These are phyloP conservation scores for Carex littledalei DNA, from an alignment of 176 grass and related monocot genomes.

Conservation along the genomic window DNA sequence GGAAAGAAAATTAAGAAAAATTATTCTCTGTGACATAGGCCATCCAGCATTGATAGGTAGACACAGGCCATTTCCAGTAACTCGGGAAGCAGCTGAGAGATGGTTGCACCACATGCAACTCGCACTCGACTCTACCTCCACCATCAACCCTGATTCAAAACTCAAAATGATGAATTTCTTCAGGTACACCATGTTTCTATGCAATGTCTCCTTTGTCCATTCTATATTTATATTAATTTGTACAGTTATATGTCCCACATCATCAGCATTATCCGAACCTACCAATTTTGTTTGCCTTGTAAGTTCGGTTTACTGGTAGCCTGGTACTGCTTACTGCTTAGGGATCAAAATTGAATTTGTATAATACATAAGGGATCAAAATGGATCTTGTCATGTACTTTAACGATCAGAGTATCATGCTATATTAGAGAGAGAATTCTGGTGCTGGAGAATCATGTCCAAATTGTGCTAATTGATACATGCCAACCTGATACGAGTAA, in stretches of 20 bases:
- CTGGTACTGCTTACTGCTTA: background rate
- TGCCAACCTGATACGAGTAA: background rate
- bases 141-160: slow-evolving; percentile 66
- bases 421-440: background rate
- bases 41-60: slow-evolving; percentile 87
- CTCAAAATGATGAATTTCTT: slow-evolving; percentile 91
- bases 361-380: background rate
- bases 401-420: background rate
- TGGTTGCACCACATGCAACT: slow-evolving; percentile 95
- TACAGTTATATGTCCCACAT: background rate
- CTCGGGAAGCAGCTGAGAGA: slow-evolving; percentile 76
- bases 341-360: background rate
- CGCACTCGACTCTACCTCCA: slow-evolving; percentile 52
- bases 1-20: background rate
- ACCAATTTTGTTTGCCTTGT: background rate
- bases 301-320: background rate
- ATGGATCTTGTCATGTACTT: background rate
- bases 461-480: background rate
- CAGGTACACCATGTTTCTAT: slow-evolving; percentile 31
- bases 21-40: slow-evolving; percentile 33
- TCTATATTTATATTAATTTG: background rate
- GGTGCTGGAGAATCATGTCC: background rate
- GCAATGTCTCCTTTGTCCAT: background rate
- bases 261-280: background rate
- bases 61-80: slow-evolving; percentile 72